phyloP scores from a whole-genome alignment of 2,329 filamentous ascomycete genomes.

The Pseudocercospora ulei region DNA sequence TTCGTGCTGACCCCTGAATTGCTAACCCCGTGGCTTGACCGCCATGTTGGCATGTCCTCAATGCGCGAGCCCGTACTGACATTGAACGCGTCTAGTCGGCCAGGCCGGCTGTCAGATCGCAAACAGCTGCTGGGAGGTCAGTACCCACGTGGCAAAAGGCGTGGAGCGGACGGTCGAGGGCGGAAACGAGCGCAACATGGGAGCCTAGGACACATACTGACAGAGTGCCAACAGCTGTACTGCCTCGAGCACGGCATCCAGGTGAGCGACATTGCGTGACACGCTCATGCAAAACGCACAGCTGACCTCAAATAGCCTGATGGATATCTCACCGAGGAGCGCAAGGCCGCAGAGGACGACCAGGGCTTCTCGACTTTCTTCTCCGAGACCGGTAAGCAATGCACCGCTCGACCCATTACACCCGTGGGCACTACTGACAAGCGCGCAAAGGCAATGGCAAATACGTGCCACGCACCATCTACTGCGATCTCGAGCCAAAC shows the following conservation, averaged over 20 bases:
- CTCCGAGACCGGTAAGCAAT: slow-evolving; percentile 80
- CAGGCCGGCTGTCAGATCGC: slow-evolving; percentile 99
- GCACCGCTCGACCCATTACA: neutral
- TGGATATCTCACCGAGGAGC: slow-evolving; percentile 96
- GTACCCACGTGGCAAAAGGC: slow-evolving; percentile 37
- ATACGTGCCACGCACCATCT: slow-evolving; percentile 97
- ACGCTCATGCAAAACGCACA: neutral
- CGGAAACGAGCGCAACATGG: slow-evolving; percentile 23
- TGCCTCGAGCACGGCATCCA: slow-evolving; percentile 99
- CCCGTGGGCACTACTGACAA: slow-evolving; percentile 47
- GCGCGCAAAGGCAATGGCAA: slow-evolving; percentile 75
- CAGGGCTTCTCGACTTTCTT: slow-evolving; percentile 99
- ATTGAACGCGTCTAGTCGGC: slow-evolving; percentile 62
- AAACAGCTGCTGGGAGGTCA: slow-evolving; percentile 99
- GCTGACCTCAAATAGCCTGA: slow-evolving; percentile 59
- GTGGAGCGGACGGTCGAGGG: slow-evolving; percentile 11
- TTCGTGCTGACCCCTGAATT: slow-evolving; percentile 45
- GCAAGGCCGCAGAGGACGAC: slow-evolving; percentile 84
- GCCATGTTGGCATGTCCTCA: slow-evolving; percentile 27
- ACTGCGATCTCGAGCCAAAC: slow-evolving; percentile 99
- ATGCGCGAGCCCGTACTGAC: slow-evolving; percentile 42
- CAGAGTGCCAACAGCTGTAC: slow-evolving; percentile 67
- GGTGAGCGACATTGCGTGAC: slow-evolving; percentile 50
- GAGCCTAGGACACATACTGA: slow-evolving; percentile 32
- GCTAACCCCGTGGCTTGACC: slow-evolving; percentile 37